phyloP scores from a whole-genome alignment of 768 basidiomycete genomes.

The Rhodotorula taiwanensis region DNA sequence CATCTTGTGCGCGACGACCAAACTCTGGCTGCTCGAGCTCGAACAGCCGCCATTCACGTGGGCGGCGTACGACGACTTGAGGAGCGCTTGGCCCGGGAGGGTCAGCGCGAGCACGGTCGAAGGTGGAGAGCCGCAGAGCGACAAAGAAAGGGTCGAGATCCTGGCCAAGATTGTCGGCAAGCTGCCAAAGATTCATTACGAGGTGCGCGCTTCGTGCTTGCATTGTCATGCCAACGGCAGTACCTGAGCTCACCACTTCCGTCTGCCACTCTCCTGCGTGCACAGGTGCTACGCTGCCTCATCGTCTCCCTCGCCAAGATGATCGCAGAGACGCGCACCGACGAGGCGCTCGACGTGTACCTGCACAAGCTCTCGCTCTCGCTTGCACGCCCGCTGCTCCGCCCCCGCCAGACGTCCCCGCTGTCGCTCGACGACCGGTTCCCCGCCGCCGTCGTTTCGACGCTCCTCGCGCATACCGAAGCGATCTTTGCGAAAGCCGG shows the following conservation, averaged over 20 bases:
- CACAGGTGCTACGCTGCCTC: slow-evolving; percentile 70
- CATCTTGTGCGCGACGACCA: slow-evolving; percentile 73
- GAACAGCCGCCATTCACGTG: slow-evolving; percentile 76
- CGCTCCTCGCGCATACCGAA: slow-evolving; percentile 53
- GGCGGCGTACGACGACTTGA: slow-evolving; percentile 87
- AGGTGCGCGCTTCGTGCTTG: slow-evolving; percentile 12
- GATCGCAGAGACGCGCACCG: slow-evolving; percentile 4
- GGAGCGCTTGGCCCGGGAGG: slow-evolving; percentile 65
- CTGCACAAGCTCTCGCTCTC: slow-evolving; percentile 81
- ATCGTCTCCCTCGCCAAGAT: slow-evolving; percentile 53
- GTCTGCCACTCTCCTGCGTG: slow-evolving; percentile 64
- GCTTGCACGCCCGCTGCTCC: slow-evolving; percentile 69
- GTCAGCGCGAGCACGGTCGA: neutral
- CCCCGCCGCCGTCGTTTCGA: slow-evolving; percentile 72
- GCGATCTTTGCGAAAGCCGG: slow-evolving; percentile 6
- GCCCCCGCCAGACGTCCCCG: slow-evolving; percentile 74
- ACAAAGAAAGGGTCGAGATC: neutral
- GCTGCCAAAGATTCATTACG: slow-evolving; percentile 25
- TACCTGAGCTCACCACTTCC: slow-evolving; percentile 43
- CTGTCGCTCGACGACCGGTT: slow-evolving; percentile 87
- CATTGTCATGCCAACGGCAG: too few relatives aligned
- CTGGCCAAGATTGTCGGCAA: slow-evolving; percentile 8
- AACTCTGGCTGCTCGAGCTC: slow-evolving; percentile 86
- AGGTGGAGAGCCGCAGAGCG: neutral
- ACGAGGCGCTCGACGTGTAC: slow-evolving; percentile 68